phyloP scores from a whole-genome alignment of 345 rosid genomes.

The Noccaea bulbosa region DNA sequence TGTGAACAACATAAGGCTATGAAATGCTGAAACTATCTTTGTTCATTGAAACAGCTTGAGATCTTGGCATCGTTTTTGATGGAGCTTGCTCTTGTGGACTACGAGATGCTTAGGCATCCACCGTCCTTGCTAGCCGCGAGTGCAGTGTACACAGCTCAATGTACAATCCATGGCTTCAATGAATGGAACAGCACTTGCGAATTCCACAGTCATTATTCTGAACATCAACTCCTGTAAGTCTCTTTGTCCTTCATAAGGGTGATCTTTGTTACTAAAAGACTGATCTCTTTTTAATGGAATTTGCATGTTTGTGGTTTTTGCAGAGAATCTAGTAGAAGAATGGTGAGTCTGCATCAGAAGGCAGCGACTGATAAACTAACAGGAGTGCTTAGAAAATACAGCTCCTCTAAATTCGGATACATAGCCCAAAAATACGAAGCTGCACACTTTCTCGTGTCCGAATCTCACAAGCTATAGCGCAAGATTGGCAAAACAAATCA shows the following conservation, averaged over 20 bases:
- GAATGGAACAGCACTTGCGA: slow-evolving; percentile 81
- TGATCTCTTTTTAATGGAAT: not conserved
- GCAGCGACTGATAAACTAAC: slow-evolving; percentile 82
- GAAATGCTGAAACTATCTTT: slow-evolving; percentile 7
- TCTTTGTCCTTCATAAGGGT: not conserved
- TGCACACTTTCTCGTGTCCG: slow-evolving; percentile 56
- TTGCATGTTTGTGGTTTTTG: slow-evolving; percentile 36
- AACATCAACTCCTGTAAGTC: slow-evolving; percentile 73
- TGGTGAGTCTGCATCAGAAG: slow-evolving; percentile 69
- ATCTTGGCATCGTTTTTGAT: slow-evolving; percentile 71
- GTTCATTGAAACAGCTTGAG: slow-evolving; percentile 45
- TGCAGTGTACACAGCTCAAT: slow-evolving; percentile 82
- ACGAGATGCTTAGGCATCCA: slow-evolving; percentile 74
- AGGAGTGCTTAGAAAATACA: slow-evolving; percentile 84
- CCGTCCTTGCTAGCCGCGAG: slow-evolving; percentile 84
- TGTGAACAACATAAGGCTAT: not conserved
- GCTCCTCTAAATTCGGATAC: slow-evolving; percentile 68
- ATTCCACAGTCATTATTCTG: slow-evolving; percentile 73
- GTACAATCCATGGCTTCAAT: slow-evolving; percentile 64
- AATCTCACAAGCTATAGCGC: slow-evolving; percentile 27
- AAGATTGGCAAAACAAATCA: slow-evolving; percentile 33
- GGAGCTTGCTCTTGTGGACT: slow-evolving; percentile 86
- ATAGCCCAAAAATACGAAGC: slow-evolving; percentile 71
- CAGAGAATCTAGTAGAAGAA: slow-evolving; percentile 81
- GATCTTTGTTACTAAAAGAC: too few species aligned